Evolutionary conservation across 495 filamentous ascomycete species (phyloP), one percentile per base, ranked within the genome.

Genomic region (Lasiosphaeria miniovina): DNA sequence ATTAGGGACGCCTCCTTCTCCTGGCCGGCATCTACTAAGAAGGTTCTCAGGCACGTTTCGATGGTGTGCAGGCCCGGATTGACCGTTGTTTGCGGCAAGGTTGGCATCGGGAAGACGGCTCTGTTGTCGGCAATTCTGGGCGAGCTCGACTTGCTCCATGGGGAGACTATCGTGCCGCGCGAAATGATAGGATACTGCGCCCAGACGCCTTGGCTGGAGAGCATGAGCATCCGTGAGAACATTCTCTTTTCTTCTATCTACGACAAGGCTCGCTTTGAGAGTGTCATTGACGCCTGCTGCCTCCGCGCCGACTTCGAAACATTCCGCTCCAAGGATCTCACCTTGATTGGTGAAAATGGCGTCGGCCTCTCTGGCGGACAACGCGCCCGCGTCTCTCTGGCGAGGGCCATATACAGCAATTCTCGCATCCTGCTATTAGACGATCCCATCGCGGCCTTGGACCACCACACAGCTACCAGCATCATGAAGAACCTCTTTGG

Each of bases 281-380:
- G 87, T 52, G 95, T 95, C 8, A 77, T 99, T 7, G 86, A 93
- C 60, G 92, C 95, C 14, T 98, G 94, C 71, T 95, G 95, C 55
- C 78, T 99, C n/a, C 68, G 83, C 3, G 90, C 95, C 59, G 95
- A 99, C 68, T 89, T 99, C 64, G 86, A 89, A 52, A 85, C 83
- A 55, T 83, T 98, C 48, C 89, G 91, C n/a, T 90, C 96, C 71
- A 94, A 91, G 31, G 95, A 99, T 67, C 86, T 90, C 61, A 96
- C 93, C 0, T 84, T 96, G 74, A 95, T 99, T 57, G 94, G 95
- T 50, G 94, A 99, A 72, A 88, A 95, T 64, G 95, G 95, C 0
- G 96, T 98, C 48, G 96, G 93, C 1, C 83, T 99, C 10, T 96
- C 91, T 4, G 95, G 95, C 41, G 95, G 95, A 36, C 95, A 99